Percentiles rank a stretch among this genome's conserved stretches.
Evolutionary conservation across 23 red algal genomes (phyloP).

Genomic region (Gracilariopsis chorda): DNA sequence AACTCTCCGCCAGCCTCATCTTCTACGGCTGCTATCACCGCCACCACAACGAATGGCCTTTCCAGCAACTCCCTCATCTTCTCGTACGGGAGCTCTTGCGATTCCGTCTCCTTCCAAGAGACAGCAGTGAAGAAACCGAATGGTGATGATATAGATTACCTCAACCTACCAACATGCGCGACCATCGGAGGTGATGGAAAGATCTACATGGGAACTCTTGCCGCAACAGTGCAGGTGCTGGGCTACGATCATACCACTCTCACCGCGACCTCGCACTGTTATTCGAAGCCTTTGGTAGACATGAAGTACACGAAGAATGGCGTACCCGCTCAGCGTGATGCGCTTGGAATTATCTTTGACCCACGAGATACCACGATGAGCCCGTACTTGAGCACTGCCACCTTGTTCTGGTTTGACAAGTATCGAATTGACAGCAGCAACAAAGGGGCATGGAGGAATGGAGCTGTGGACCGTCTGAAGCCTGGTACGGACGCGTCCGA

Average conservation of each 20-base stretch:
- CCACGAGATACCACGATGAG: conserved; percentile 18
- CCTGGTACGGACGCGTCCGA: conserved; percentile 2
- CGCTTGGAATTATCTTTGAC: conserved; percentile 58
- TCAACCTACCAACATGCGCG: conserved; percentile 46
- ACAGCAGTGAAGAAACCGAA: not conserved
- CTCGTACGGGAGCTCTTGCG: conserved; percentile 43
- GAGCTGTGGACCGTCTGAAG: conserved; percentile 42
- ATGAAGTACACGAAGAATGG: conserved; percentile 29
- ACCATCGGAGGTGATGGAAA: conserved; percentile 17
- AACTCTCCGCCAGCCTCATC: not conserved
- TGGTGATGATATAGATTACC: conserved; percentile 4
- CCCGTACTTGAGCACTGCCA: conserved; percentile 36
- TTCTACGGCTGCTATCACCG: conserved; percentile 1
- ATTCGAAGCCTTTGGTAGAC: conserved; percentile 20
- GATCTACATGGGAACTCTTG: conserved; percentile 68
- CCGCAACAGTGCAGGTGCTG: conserved; percentile 44
- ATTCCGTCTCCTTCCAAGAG: conserved; percentile 9
- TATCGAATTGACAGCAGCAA: not conserved
- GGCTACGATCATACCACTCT: conserved; percentile 1
- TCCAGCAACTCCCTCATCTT: conserved; percentile 37
- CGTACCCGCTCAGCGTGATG: conserved; percentile 19
- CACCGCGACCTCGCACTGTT: conserved; percentile 18
- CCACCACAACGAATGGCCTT: conserved; percentile 2
- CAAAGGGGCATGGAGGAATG: conserved; percentile 45
- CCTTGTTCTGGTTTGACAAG: conserved; percentile 56